These are phyloP conservation scores for Nakazawaea laoshanensis DNA, from an alignment of 805 yeast species.

Conservation along the genomic window DNA sequence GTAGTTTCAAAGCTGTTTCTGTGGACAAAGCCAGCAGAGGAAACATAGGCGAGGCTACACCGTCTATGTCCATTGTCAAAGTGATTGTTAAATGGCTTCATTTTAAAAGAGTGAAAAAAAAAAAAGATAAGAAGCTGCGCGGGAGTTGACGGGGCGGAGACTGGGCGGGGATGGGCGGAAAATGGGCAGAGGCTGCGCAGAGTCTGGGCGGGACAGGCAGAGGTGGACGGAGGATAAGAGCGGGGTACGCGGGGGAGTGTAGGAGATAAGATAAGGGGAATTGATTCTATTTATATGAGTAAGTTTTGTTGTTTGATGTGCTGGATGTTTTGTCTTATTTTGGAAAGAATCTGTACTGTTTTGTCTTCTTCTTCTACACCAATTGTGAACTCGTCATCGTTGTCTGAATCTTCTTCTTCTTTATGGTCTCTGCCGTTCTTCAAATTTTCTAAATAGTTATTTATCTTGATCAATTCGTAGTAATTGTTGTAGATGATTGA, in stretches of 20 bases:
- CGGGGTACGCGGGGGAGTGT: not conserved
- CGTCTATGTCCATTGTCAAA: too few relatives aligned
- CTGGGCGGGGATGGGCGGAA: not conserved
- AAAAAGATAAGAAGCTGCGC: not conserved
- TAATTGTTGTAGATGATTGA: conserved; percentile 70
- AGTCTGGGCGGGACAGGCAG: not conserved
- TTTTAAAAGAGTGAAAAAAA: too few relatives aligned
- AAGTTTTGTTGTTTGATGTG: conserved; percentile 13
- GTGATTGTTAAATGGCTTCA: too few relatives aligned
- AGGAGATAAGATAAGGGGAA: not conserved
- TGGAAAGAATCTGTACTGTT: conserved; percentile 16
- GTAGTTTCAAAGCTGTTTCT: conserved; percentile 38
- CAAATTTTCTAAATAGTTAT: conserved; percentile 39
- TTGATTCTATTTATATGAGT: not conserved
- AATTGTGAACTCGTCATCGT: conserved; percentile 11
- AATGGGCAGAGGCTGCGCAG: not conserved
- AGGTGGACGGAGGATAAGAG: not conserved
- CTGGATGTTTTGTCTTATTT: conserved; percentile 16
- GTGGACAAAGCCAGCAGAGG: conserved; percentile 30
- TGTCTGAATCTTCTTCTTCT: conserved; percentile 4
- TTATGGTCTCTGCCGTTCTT: conserved; percentile 12
- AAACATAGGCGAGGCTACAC: conserved; percentile 34
- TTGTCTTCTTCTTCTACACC: conserved; percentile 12
- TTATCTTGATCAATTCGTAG: conserved; percentile 62
- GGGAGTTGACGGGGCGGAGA: not conserved